Evolutionary conservation across 2,329 filamentous ascomycete genomes (phyloP).

Genomic region (Myriosclerotinia duriaeana): DNA sequence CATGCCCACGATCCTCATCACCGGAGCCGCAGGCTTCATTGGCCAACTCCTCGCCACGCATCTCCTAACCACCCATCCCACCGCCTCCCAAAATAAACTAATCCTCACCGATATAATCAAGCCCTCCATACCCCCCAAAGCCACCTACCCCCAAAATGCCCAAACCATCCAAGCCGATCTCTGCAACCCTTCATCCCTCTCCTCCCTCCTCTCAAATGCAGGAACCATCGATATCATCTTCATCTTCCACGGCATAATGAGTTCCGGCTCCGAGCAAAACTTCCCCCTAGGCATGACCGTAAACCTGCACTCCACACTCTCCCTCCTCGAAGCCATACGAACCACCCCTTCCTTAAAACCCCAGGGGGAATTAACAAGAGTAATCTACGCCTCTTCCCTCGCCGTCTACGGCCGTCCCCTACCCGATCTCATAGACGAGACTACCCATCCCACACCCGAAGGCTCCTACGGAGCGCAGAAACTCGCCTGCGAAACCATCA

Average conservation of each 20-base stretch:
- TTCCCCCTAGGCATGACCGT: constrained; percentile 55
- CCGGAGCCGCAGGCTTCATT: constrained; percentile 63
- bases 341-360: constrained; percentile 34
- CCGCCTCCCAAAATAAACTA: constrained; percentile 44
- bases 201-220: constrained; percentile 37
- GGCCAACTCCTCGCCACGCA: constrained; percentile 59
- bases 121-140: constrained; percentile 50
- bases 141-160: constrained; percentile 33
- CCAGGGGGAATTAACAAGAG: constrained; percentile 44
- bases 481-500: constrained; percentile 57
- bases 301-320: constrained; percentile 57
- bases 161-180: constrained; percentile 40
- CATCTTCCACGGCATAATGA: constrained; percentile 66
- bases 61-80: constrained; percentile 50
- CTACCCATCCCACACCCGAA: constrained; percentile 52
- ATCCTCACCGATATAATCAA: constrained; percentile 57
- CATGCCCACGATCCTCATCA: constrained; percentile 55
- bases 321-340: constrained; percentile 54
- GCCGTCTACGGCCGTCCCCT: constrained; percentile 60
- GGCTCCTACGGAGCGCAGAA: constrained; percentile 63
- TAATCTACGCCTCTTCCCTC: constrained; percentile 59
- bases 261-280: constrained; percentile 59
- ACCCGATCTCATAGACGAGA: constrained; percentile 48
- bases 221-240: constrained; percentile 50
- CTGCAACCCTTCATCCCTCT: constrained; percentile 40